Conservation (phyloP, 495 filamentous ascomycete genomes). For the Letharia lupina region DNA sequence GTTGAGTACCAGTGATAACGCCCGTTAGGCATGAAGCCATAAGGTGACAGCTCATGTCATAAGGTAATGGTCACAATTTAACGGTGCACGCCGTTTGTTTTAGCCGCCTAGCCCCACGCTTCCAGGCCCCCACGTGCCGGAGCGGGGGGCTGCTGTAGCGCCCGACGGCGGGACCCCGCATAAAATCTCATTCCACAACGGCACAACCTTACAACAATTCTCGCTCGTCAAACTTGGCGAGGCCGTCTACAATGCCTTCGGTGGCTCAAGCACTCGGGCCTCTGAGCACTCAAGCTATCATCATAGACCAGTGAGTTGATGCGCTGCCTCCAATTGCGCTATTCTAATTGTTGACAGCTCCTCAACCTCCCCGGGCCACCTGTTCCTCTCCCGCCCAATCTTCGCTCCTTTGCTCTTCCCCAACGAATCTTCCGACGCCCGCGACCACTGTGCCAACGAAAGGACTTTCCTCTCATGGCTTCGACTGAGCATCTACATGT, state of each 20-base stretch:
- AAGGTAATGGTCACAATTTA: not conserved
- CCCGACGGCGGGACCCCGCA: not conserved
- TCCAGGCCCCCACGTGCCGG: not conserved
- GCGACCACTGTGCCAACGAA: slow-evolving; percentile 53
- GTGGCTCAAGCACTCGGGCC: slow-evolving; percentile 15
- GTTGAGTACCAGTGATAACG: not conserved
- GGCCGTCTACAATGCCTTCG: slow-evolving; percentile 3
- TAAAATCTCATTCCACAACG: not conserved
- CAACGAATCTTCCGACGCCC: slow-evolving; percentile 78
- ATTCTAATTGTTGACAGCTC: slow-evolving; percentile 12
- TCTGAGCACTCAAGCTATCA: slow-evolving; percentile 11
- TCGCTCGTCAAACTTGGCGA: not conserved
- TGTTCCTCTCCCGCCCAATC: slow-evolving; percentile 61
- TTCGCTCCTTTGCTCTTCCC: slow-evolving; percentile 79
- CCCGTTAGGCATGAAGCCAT: not conserved
- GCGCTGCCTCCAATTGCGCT: not conserved
- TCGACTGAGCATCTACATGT: slow-evolving; percentile 81
- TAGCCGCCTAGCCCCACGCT: slow-evolving; percentile 1
- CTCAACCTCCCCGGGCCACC: slow-evolving; percentile 13
- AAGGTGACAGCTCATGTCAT: not conserved
- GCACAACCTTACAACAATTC: not conserved
- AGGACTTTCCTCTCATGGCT: slow-evolving; percentile 89
- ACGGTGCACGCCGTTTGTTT: not conserved
- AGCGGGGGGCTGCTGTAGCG: not conserved
- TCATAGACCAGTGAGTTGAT: slow-evolving; percentile 18